Evolutionary conservation across 2,329 filamentous ascomycete species (phyloP).

Genomic region (Cladophialophora yegresii): DNA sequence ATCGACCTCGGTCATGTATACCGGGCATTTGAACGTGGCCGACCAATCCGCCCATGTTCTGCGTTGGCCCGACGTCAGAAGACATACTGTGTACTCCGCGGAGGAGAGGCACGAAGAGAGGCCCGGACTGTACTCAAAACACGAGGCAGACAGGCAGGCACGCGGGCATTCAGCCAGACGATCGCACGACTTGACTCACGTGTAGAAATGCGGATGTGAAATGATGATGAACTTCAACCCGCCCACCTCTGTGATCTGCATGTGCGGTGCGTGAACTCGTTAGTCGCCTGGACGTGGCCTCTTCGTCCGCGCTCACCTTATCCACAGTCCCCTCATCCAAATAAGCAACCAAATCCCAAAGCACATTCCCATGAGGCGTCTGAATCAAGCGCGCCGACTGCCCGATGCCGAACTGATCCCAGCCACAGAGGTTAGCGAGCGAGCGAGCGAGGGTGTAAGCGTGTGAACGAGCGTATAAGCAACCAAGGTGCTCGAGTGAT

Average conservation of each 20-base stretch:
- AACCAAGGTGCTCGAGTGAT: not conserved
- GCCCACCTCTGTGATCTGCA: constrained; percentile 60
- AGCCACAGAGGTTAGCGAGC: not conserved
- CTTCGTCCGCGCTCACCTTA: constrained; percentile 24
- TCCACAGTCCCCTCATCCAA: constrained; percentile 66
- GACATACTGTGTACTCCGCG: not conserved
- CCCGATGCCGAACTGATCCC: constrained; percentile 66
- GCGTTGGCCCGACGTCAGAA: not conserved
- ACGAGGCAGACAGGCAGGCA: not conserved
- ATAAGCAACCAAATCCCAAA: constrained; percentile 77
- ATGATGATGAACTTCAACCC: constrained; percentile 73
- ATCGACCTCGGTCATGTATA: constrained; percentile 70
- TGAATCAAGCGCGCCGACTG: constrained; percentile 70
- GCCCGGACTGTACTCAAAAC: not conserved
- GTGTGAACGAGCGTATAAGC: not conserved
- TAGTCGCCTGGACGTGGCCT: not conserved
- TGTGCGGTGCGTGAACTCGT: not conserved
- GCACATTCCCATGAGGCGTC: constrained; percentile 67
- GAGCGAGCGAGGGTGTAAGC: not conserved
- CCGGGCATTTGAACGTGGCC: constrained; percentile 64
- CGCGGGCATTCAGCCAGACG: not conserved
- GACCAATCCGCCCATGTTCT: constrained; percentile 73
- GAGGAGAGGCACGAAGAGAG: not conserved
- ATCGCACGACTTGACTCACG: constrained; percentile 38
- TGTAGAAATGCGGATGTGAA: constrained; percentile 80